phyloP scores from a whole-genome alignment of 495 filamentous ascomycete genomes.

The Lasiosphaeriaceae sp. region DNA sequence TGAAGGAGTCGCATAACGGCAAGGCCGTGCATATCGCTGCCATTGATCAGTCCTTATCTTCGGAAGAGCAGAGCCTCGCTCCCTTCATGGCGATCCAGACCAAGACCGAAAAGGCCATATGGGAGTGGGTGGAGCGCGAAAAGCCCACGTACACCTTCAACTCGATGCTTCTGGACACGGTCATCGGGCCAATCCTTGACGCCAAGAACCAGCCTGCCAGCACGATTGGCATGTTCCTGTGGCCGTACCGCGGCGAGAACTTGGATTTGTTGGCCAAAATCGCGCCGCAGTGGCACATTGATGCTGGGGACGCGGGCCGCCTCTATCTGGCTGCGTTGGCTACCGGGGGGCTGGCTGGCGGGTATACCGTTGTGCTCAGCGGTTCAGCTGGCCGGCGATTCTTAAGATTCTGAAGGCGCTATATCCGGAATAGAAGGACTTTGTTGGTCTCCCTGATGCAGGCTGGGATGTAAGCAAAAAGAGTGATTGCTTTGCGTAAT shows the following conservation, averaged over 20 bases:
- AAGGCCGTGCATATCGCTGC: slow-evolving; percentile 13
- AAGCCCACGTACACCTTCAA: slow-evolving; percentile 26
- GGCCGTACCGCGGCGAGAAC: slow-evolving; percentile 14
- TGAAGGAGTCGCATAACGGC: slow-evolving; percentile 22
- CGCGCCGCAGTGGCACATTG: slow-evolving; percentile 23
- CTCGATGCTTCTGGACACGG: slow-evolving; percentile 20
- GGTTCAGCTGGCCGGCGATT: slow-evolving; percentile 22
- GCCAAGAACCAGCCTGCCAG: slow-evolving; percentile 18
- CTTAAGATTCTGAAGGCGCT: slow-evolving; percentile 19
- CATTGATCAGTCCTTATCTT: slow-evolving; percentile 2
- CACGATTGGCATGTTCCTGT: slow-evolving; percentile 22
- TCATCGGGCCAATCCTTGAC: slow-evolving; percentile 24
- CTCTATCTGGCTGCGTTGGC: slow-evolving; percentile 27
- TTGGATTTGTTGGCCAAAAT: slow-evolving; percentile 7
- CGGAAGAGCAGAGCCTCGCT: slow-evolving; percentile 17
- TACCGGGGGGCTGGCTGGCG: slow-evolving; percentile 18
- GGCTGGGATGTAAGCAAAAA: slow-evolving; percentile 27
- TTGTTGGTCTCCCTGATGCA: slow-evolving; percentile 13
- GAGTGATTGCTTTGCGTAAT: too few species aligned
- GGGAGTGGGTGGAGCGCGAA: slow-evolving; percentile 29
- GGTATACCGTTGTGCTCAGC: slow-evolving; percentile 21
- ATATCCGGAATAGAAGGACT: slow-evolving; percentile 18
- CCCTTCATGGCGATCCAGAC: slow-evolving; percentile 27
- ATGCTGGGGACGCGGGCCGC: slow-evolving; percentile 20
- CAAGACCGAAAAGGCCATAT: slow-evolving; percentile 21